phyloP scores from a whole-genome alignment of 306 rosid species.

The Vicia sativa region DNA sequence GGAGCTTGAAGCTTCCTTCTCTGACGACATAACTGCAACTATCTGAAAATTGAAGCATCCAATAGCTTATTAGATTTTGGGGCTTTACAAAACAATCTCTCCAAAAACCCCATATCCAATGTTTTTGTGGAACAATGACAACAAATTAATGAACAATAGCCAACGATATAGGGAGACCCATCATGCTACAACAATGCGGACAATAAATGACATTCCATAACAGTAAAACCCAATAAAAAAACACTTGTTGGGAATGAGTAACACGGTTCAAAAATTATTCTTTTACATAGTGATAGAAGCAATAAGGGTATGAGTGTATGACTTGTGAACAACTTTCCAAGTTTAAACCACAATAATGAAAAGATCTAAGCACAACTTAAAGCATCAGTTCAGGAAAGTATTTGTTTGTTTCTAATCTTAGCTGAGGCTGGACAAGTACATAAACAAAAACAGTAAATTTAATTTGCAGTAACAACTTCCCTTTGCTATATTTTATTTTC shows the following conservation, averaged over 20 bases:
- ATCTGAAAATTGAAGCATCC: constrained; percentile 2
- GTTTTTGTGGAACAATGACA: not conserved
- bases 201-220: not conserved
- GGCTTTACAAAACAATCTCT: constrained; percentile 5
- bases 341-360: too few species aligned
- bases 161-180: not conserved
- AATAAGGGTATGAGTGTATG: too few species aligned
- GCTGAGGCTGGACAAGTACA: not conserved
- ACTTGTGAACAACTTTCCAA: too few species aligned
- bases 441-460: constrained; percentile 1
- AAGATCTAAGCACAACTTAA: not conserved
- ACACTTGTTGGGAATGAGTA: not conserved
- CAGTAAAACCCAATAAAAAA: not conserved
- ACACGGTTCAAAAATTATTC: not conserved
- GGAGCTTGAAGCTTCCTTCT: constrained; percentile 39
- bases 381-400: not conserved
- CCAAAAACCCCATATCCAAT: not conserved
- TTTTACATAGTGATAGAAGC: not conserved
- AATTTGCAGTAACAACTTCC: constrained; percentile 1
- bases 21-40: constrained; percentile 42
- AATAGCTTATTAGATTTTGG: not conserved
- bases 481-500: not conserved
- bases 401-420: constrained; percentile 2
- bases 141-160: not conserved
- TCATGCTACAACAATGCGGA: not conserved